These are phyloP conservation scores for Mycena epipterygia DNA, from an alignment of 768 basidiomycete species.

Conservation along the genomic window DNA sequence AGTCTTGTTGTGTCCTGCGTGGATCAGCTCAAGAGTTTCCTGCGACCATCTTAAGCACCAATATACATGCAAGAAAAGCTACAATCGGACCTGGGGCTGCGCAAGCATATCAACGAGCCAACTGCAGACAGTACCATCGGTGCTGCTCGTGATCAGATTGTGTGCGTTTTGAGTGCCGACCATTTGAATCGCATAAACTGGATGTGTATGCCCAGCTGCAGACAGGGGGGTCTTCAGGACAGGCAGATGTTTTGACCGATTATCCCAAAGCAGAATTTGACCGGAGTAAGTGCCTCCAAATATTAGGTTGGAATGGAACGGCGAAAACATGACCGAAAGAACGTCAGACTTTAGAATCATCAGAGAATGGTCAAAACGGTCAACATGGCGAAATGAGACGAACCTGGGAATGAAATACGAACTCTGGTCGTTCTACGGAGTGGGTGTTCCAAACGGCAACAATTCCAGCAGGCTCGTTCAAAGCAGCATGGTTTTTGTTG, in stretches of 20 bases:
- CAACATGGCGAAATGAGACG: conserved; percentile 46
- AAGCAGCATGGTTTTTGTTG: conserved; percentile 94
- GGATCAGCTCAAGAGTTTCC: conserved; percentile 94
- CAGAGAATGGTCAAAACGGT: conserved; percentile 19
- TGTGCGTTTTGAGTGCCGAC: conserved; percentile 99
- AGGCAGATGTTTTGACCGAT: conserved; percentile 94
- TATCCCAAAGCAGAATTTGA: conserved; percentile 98
- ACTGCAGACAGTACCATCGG: conserved; percentile 96
- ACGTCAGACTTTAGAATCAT: conserved; percentile 87
- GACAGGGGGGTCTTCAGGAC: conserved; percentile 97
- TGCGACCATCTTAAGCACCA: conserved; percentile 45
- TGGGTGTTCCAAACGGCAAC: conserved; percentile 99
- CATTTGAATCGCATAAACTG: conserved; percentile 98
- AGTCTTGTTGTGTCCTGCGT: conserved; percentile 95
- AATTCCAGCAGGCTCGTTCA: conserved; percentile 97
- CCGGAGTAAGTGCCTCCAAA: conserved; percentile 99
- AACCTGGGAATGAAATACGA: conserved; percentile 98
- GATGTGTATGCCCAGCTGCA: conserved; percentile 97
- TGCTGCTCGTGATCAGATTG: conserved; percentile 96
- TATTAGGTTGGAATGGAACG: conserved; percentile 96
- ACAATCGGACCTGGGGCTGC: conserved; percentile 84
- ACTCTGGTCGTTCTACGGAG: conserved; percentile 94
- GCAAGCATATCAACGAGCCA: conserved; percentile 99
- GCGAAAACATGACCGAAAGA: conserved; percentile 95
- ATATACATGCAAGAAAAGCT: not conserved